Evolutionary conservation across 1,284 basidiomycete species (phyloP).

Genomic region (Austroboletus sp.): DNA sequence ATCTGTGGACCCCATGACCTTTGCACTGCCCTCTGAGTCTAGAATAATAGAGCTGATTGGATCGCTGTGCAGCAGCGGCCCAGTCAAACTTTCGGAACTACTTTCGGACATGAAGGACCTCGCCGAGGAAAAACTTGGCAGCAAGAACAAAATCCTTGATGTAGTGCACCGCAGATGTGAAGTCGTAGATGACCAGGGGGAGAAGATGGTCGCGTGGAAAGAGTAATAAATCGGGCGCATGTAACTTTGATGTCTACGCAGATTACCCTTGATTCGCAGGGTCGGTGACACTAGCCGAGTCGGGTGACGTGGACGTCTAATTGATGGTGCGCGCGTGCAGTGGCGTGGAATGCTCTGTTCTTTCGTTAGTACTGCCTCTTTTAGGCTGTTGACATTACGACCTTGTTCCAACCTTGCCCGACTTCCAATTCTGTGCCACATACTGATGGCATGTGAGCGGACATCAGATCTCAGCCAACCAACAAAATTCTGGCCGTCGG

Average conservation of each 20-base stretch:
- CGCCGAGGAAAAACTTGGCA: slow-evolving; percentile 57
- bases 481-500: not conserved
- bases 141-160: slow-evolving; percentile 68
- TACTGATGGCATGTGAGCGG: slow-evolving; percentile 6
- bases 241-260: not conserved
- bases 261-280: slow-evolving; percentile 3
- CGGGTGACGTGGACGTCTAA: not conserved
- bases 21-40: slow-evolving; percentile 60
- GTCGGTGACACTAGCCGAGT: slow-evolving; percentile 5
- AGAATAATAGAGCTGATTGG: slow-evolving; percentile 58
- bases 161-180: slow-evolving; percentile 59
- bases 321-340: slow-evolving; percentile 15
- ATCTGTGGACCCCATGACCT: slow-evolving; percentile 44
- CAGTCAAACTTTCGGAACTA: slow-evolving; percentile 53
- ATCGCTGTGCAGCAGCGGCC: slow-evolving; percentile 51
- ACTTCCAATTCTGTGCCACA: slow-evolving; percentile 13
- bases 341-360: slow-evolving; percentile 27
- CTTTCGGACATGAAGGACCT: slow-evolving; percentile 49
- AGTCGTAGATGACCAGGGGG: slow-evolving; percentile 49
- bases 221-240: slow-evolving; percentile 38
- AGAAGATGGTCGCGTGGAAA: slow-evolving; percentile 53
- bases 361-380: slow-evolving; percentile 19
- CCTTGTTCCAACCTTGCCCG: slow-evolving; percentile 24
- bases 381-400: slow-evolving; percentile 29
- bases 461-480: slow-evolving; percentile 1